Evolutionary conservation across 305 asterid genomes (phyloP).

Genomic region (Fraxinus albicans): DNA sequence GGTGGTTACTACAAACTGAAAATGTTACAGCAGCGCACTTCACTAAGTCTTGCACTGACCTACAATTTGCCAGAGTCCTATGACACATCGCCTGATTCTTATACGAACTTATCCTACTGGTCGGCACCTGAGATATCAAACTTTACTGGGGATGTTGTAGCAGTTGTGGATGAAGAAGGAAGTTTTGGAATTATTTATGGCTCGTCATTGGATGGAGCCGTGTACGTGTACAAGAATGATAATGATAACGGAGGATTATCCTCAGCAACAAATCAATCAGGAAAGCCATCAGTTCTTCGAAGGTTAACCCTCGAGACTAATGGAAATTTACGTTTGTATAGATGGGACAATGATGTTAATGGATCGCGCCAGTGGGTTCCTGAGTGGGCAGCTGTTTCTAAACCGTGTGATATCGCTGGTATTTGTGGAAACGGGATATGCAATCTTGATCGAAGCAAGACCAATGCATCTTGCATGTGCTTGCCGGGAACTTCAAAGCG

Average conservation of each 20-base stretch:
- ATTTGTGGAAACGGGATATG: conserved; percentile 81
- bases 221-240: conserved; percentile 70
- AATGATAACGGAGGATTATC: conserved; percentile 54
- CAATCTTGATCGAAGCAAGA: conserved; percentile 56
- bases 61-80: conserved; percentile 55
- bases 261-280: conserved; percentile 46
- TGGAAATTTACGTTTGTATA: conserved; percentile 67
- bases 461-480: conserved; percentile 65
- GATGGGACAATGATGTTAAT: conserved; percentile 79
- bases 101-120: conserved; percentile 70
- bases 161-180: conserved; percentile 62
- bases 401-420: conserved; percentile 75
- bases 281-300: conserved; percentile 38
- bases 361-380: conserved; percentile 82
- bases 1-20: conserved; percentile 76
- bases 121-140: conserved; percentile 79
- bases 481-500: conserved; percentile 51
- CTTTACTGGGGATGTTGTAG: conserved; percentile 69
- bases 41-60: conserved; percentile 66
- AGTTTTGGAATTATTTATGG: conserved; percentile 81
- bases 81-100: conserved; percentile 33
- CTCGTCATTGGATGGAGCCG: conserved; percentile 67
- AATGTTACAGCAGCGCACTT: conserved; percentile 77
- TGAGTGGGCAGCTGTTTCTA: conserved; percentile 91
- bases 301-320: conserved; percentile 60